Evolutionary conservation across 768 basidiomycete species (phyloP).

Genomic region (Tricholoma hemisulphureum): DNA sequence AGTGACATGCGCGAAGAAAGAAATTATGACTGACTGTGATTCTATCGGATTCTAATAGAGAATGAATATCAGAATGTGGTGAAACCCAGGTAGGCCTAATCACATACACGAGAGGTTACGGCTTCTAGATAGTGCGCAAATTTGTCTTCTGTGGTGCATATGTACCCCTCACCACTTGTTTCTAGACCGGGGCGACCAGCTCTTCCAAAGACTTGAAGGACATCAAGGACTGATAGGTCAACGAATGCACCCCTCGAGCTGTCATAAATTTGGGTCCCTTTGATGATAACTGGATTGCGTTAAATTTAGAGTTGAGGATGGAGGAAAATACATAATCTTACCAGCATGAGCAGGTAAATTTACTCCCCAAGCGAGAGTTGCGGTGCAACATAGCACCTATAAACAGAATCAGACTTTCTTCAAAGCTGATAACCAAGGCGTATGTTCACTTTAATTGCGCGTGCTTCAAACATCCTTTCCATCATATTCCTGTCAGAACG

Average conservation of each 20-base stretch:
- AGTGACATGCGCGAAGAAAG: neutral
- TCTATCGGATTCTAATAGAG: conserved; percentile 82
- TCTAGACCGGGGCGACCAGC: conserved; percentile 89
- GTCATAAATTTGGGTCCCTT: conserved; percentile 97
- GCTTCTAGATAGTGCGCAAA: conserved; percentile 86
- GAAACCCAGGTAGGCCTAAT: neutral
- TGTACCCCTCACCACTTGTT: conserved; percentile 93
- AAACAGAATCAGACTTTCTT: neutral
- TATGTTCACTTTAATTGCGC: conserved; percentile 77
- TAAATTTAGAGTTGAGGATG: conserved; percentile 7
- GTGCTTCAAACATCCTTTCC: conserved; percentile 90
- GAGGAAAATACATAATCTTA: conserved; percentile 27
- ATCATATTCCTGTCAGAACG: conserved; percentile 91
- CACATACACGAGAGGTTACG: conserved; percentile 76
- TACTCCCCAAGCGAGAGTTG: conserved; percentile 98
- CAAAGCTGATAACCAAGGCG: neutral
- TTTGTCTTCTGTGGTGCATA: conserved; percentile 94
- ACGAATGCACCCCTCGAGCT: conserved; percentile 86
- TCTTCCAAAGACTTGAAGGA: conserved; percentile 95
- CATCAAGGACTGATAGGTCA: conserved; percentile 92
- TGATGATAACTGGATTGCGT: conserved; percentile 72
- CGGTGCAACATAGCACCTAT: conserved; percentile 96
- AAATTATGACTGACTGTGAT: conserved; percentile 64
- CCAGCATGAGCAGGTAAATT: conserved; percentile 98
- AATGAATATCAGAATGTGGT: conserved; percentile 1